Conservation (phyloP, 345 rosid species). For the Streptanthus diversifolius region DNA sequence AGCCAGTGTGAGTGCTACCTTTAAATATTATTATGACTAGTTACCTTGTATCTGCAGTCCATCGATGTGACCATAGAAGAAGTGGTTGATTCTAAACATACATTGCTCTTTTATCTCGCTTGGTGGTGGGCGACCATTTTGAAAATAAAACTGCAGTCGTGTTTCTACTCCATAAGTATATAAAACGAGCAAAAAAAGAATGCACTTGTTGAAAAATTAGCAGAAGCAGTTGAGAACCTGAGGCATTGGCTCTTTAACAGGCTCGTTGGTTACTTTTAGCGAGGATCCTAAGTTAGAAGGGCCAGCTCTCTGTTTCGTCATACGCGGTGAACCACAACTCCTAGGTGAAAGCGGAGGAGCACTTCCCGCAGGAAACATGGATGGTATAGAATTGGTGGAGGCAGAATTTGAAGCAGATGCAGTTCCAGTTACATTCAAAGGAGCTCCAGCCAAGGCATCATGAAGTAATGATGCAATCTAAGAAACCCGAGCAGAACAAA, state of each 20-base stretch:
- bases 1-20: neutral
- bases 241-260: conserved; percentile 79
- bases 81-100: conserved; percentile 61
- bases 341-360: conserved; percentile 98
- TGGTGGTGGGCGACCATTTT: conserved; percentile 79
- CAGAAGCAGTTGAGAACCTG: conserved; percentile 51
- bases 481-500: neutral
- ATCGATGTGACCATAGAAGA: conserved; percentile 58
- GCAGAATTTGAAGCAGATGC: conserved; percentile 52
- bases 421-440: conserved; percentile 64
- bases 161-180: neutral
- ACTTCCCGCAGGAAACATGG: conserved; percentile 94
- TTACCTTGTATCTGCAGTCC: conserved; percentile 75
- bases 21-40: neutral
- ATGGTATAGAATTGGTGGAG: conserved; percentile 63
- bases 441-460: conserved; percentile 77
- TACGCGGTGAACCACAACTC: conserved; percentile 88
- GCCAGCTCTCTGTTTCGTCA: conserved; percentile 62
- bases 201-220: neutral
- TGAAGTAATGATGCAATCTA: conserved; percentile 71
- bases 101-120: conserved; percentile 71
- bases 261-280: conserved; percentile 70
- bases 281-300: conserved; percentile 89
- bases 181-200: neutral
- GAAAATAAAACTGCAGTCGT: conserved; percentile 80